Conservation (phyloP, 2,329 filamentous ascomycete genomes). For the Pseudovirgaria hyperparasitica region DNA sequence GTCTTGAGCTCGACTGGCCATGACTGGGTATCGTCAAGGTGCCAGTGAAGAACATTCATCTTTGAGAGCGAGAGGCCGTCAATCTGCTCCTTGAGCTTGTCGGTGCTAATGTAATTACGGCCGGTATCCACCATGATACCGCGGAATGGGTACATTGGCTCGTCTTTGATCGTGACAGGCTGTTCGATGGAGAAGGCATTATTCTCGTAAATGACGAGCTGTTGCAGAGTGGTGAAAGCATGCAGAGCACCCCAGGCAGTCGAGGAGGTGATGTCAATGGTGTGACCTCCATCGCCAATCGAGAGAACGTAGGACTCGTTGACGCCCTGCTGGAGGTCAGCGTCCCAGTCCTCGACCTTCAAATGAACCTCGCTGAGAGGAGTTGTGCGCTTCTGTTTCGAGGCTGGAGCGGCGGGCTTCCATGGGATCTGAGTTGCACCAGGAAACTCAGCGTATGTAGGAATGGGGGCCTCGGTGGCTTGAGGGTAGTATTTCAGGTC, state of each 20-base stretch:
- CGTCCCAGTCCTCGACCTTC: conserved; percentile 31
- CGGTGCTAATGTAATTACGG: conserved; percentile 40
- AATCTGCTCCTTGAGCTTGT: conserved; percentile 42
- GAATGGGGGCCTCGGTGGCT: conserved; percentile 39
- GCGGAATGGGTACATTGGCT: conserved; percentile 40
- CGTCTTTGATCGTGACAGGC: conserved; percentile 38
- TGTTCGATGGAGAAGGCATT: conserved; percentile 36
- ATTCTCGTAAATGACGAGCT: conserved; percentile 39
- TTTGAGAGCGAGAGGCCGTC: conserved; percentile 44
- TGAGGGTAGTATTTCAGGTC: conserved; percentile 42
- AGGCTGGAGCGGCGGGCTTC: conserved; percentile 15
- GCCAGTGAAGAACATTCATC: conserved; percentile 46
- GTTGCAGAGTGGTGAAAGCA: conserved; percentile 45
- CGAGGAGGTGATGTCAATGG: conserved; percentile 34
- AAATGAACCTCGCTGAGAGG: conserved; percentile 33
- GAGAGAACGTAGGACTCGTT: conserved; percentile 44
- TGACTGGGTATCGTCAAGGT: conserved; percentile 42
- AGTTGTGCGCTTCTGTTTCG: conserved; percentile 12
- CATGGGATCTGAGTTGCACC: too few relatives aligned
- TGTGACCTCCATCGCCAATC: conserved; percentile 25
- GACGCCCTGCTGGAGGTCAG: conserved; percentile 41
- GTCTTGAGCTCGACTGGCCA: conserved; percentile 39
- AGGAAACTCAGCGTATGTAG: conserved; percentile 39
- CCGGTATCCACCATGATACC: conserved; percentile 44
- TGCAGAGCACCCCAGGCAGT: conserved; percentile 43